phyloP scores from a whole-genome alignment of 169 alveolate genomes.

The Plasmodium coatneyi region DNA sequence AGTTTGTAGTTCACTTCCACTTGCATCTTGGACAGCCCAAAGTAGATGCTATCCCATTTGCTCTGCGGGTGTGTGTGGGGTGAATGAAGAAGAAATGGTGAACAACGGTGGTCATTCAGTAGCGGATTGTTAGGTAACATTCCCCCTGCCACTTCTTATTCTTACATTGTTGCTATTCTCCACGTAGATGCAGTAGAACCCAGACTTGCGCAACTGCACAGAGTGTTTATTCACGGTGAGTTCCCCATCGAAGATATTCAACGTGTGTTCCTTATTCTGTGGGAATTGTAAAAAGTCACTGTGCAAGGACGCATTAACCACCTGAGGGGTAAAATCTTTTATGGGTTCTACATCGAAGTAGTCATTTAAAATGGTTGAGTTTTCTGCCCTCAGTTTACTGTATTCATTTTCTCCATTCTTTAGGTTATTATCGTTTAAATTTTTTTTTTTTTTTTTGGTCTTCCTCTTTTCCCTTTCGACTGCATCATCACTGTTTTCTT shows the following conservation, averaged over 20 bases:
- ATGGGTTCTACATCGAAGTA: conserved; percentile 28
- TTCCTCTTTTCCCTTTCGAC: not conserved
- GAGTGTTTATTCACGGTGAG: conserved; percentile 30
- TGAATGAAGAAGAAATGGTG: not conserved
- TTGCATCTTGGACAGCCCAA: conserved; percentile 56
- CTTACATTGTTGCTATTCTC: conserved; percentile 48
- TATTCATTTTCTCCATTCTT: conserved; percentile 67
- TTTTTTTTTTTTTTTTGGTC: conserved; percentile 6
- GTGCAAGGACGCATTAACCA: not conserved
- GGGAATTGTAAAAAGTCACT: conserved; percentile 39
- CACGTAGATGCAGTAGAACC: conserved; percentile 51
- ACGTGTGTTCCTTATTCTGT: conserved; percentile 1
- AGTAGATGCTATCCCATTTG: conserved; percentile 68
- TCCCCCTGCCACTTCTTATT: not conserved
- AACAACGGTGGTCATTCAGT: no score
- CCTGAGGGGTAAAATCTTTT: not conserved
- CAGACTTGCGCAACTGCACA: conserved; percentile 25
- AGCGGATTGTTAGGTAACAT: not conserved
- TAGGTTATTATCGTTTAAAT: not conserved
- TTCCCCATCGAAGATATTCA: conserved; percentile 53
- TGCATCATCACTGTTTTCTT: conserved; percentile 24
- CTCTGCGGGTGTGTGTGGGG: not conserved
- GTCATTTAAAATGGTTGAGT: conserved; percentile 55
- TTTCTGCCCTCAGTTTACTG: conserved; percentile 48
- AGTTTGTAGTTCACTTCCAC: conserved; percentile 52